Evolutionary conservation across 2,329 filamentous ascomycete genomes (phyloP).

Genomic region (Diaporthe destruens): DNA sequence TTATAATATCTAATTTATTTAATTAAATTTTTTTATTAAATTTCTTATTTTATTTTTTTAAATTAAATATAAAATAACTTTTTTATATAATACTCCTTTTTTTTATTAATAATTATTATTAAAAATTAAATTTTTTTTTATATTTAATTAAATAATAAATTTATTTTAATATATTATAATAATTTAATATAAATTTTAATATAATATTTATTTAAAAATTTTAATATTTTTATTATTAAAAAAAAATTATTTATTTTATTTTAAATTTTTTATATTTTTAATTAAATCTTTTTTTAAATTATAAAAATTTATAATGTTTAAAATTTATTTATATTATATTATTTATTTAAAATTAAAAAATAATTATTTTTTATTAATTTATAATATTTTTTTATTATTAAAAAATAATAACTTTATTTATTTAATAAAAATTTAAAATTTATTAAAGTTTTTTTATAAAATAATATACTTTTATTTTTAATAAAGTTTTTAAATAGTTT

Average conservation of each 20-base stretch:
- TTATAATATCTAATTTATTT: too few species aligned
- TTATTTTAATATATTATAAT: not conserved
- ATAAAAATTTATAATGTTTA: not conserved
- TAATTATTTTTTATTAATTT: not conserved
- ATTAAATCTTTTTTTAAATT: not conserved
- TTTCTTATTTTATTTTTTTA: too few species aligned
- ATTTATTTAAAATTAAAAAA: not conserved
- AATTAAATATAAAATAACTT: too few species aligned
- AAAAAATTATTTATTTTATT: not conserved
- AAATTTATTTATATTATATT: not conserved
- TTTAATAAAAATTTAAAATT: too few species aligned
- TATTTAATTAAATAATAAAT: not conserved
- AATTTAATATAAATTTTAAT: not conserved
- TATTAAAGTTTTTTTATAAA: too few species aligned
- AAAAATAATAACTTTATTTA: too few species aligned
- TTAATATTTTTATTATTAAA: not conserved
- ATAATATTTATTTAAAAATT: not conserved
- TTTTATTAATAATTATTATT: too few species aligned
- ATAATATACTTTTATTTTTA: too few species aligned
- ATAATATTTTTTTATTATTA: not conserved
- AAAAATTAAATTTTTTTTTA: too few species aligned
- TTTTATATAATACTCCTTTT: too few species aligned
- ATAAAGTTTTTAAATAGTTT: not conserved
- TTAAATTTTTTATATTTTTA: not conserved
- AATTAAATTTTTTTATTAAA: too few species aligned